Evolutionary conservation across 257 asterid genomes (phyloP).

Genomic region (Nemophila menziesii): DNA sequence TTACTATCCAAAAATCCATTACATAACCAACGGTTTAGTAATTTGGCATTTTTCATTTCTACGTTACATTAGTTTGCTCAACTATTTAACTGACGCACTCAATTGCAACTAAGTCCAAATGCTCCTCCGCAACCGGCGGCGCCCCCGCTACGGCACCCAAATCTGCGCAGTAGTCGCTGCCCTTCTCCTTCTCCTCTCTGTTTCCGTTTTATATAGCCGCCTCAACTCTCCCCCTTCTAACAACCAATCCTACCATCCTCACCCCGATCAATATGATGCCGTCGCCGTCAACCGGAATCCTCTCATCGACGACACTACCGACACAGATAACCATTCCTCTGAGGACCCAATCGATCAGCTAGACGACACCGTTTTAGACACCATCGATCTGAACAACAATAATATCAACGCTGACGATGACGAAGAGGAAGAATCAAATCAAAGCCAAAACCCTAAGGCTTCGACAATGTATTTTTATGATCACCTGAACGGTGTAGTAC

Average conservation of each 20-base stretch:
- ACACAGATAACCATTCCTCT: constrained; percentile 29
- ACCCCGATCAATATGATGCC: constrained; percentile 33
- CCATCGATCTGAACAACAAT: constrained; percentile 17
- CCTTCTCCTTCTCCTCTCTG: constrained; percentile 69
- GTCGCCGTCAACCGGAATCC: constrained; percentile 29
- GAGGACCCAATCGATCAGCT: constrained; percentile 95
- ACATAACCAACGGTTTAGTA: too few species aligned
- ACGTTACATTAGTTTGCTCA: too few species aligned
- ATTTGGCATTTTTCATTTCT: too few species aligned
- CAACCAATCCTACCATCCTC: constrained; percentile 42
- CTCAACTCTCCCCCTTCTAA: constrained; percentile 44
- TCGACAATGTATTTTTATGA: neutral
- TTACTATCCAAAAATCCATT: too few species aligned
- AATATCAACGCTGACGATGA: constrained; percentile 44
- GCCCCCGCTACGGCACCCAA: constrained; percentile 64
- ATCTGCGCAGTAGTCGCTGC: constrained; percentile 61
- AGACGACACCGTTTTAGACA: constrained; percentile 45
- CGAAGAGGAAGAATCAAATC: constrained; percentile 43
- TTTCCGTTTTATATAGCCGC: constrained; percentile 73
- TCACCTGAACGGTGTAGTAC: constrained; percentile 34
- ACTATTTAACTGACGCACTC: neutral
- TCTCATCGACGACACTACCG: constrained; percentile 69
- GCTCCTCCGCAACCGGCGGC: constrained; percentile 64
- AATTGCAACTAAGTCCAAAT: neutral
- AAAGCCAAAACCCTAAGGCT: constrained; percentile 19